Evolutionary conservation across 2,329 filamentous ascomycete species (phyloP), one percentile per base, ranked within the genome.

Genomic region (Microdochium paspali): DNA sequence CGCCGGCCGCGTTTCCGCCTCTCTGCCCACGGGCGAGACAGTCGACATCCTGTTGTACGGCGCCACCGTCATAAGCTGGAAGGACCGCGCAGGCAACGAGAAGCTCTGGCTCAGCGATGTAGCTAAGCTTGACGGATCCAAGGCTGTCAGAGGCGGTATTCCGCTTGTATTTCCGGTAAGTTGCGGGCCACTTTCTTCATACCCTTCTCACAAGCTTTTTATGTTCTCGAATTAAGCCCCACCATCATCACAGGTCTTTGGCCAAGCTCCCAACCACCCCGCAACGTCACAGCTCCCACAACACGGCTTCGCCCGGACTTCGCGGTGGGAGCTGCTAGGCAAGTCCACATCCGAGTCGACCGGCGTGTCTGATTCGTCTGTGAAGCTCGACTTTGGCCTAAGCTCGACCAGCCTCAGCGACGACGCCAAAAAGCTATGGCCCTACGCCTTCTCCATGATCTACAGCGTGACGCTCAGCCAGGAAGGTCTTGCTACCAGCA

Each of bases 381-480:
- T 97, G 54, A 96, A 95, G 76, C 83, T 98, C 51, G 93, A 98
- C 71, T 97, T 98, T 66, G 93, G 91, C 24, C 82, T 98, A 30
- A 88, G 85, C 46, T 78, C 81, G 24, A 74, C 78, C 46, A 85
- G 84, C 61, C 72, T 97, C 49, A 78, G 77, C 54, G 80, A 84
- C 1, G 77, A 83, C 40, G 77, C 79, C 55, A 80, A 79, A 61
- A 77, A 79, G 57, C 77, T 83, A 23, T 98, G 93, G 93, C 84
- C 87, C 2, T 85, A 85, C 61, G 82, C 86, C 53, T 98, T 98
- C 64, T 86, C 85, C 4, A 76, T 97, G 46, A 85, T 96, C 48
- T 98, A 98, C 74, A 94, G 86, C 59, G 89, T 98, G 50, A 95
- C 87, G 2, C 71, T 98, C 54, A 81, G 80, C 52, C 82, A 78